A percentile compares a stretch with the other conserved stretches of the same genome.
Evolutionary conservation across 1,284 basidiomycete genomes (phyloP).

Genomic region (Marasmius fiardii): DNA sequence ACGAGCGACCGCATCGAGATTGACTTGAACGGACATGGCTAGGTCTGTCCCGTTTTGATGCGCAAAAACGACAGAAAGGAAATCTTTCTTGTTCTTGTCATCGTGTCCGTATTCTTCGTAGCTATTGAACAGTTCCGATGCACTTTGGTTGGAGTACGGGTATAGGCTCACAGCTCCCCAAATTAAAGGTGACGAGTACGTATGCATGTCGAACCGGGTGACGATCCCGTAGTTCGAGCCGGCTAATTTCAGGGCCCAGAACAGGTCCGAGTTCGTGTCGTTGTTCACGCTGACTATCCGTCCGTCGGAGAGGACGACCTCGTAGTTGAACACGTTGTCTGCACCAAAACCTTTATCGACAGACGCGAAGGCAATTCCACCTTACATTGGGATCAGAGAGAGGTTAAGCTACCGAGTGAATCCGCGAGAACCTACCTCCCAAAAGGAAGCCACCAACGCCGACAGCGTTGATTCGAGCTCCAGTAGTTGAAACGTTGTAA

Average conservation of each 20-base stretch:
- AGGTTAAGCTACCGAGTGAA: neutral
- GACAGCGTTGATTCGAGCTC: slow-evolving; percentile 30
- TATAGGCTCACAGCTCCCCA: slow-evolving; percentile 14
- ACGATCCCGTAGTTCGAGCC: slow-evolving; percentile 22
- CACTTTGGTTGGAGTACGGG: neutral
- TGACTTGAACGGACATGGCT: neutral
- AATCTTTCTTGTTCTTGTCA: neutral
- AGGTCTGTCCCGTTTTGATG: no score
- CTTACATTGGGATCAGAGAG: slow-evolving; percentile 3
- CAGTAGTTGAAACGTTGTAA: slow-evolving; percentile 28
- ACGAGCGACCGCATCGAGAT: no score
- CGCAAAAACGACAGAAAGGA: neutral
- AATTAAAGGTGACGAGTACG: slow-evolving; percentile 10
- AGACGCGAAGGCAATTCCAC: slow-evolving; percentile 18
- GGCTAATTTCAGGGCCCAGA: slow-evolving; percentile 18
- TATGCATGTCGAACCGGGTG: slow-evolving; percentile 19
- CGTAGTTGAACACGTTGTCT: slow-evolving; percentile 18
- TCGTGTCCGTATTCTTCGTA: neutral
- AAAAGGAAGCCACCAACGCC: slow-evolving; percentile 31
- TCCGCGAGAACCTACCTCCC: slow-evolving; percentile 21
- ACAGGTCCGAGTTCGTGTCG: slow-evolving; percentile 15
- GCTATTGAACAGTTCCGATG: no score
- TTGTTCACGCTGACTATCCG: slow-evolving; percentile 16
- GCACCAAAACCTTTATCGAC: slow-evolving; percentile 15
- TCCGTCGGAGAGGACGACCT: slow-evolving; percentile 20